Evolutionary conservation across 208 protist species (phyloP).

Genomic region (Acanthamoeba castellanii): DNA sequence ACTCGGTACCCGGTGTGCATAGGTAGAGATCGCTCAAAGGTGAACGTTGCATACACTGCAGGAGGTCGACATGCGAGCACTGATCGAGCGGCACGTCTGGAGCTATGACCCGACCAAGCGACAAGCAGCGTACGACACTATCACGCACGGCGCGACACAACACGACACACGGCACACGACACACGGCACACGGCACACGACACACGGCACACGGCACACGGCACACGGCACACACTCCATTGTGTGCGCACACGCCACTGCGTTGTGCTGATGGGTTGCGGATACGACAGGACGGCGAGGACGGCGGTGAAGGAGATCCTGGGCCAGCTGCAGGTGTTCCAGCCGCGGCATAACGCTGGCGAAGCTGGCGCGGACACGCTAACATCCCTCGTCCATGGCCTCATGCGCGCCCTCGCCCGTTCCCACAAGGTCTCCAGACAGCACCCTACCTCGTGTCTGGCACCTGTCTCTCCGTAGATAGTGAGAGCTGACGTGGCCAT

Average conservation of each 20-base stretch:
- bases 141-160: too few relatives aligned
- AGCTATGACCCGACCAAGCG: background rate
- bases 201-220: too few relatives aligned
- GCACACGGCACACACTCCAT: too few relatives aligned
- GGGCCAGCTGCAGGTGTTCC: background rate
- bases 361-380: background rate
- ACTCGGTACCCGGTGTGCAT: too few relatives aligned
- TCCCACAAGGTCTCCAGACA: background rate
- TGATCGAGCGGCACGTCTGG: constrained; percentile 16
- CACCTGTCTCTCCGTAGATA: too few relatives aligned
- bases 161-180: too few relatives aligned
- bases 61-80: background rate
- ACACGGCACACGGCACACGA: too few relatives aligned
- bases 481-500: background rate
- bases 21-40: too few relatives aligned
- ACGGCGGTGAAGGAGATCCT: background rate
- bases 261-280: background rate
- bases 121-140: background rate
- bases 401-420: background rate
- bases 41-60: background rate
- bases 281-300: background rate
- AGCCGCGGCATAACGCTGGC: background rate
- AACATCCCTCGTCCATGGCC: background rate
- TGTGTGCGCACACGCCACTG: too few relatives aligned
- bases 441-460: too few relatives aligned